Evolutionary conservation across 2,329 filamentous ascomycete genomes (phyloP).

Genomic region (Fusarium haematococcum): DNA sequence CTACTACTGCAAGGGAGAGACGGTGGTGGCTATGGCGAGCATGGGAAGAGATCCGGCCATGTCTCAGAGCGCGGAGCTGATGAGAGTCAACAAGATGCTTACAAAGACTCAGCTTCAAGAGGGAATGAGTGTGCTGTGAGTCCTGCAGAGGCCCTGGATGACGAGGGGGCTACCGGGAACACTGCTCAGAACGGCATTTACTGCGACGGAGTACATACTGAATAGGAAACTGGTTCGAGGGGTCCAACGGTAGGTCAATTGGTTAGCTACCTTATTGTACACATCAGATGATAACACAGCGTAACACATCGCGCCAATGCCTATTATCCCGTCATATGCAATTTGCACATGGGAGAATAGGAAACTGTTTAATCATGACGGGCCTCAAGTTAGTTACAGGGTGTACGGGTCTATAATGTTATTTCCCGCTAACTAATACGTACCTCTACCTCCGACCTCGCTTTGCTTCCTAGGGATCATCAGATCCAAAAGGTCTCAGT

Average conservation of each 20-base stretch:
- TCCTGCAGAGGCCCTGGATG: background rate
- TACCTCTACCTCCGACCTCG: too few species aligned
- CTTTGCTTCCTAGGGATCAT: too few species aligned
- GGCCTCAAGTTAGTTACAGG: background rate
- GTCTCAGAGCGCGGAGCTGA: conserved; percentile 84
- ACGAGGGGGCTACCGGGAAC: background rate
- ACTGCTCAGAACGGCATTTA: conserved; percentile 8
- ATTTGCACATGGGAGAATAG: conserved; percentile 1
- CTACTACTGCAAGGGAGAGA: conserved; percentile 89
- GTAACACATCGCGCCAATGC: too few species aligned
- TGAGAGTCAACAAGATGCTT: conserved; percentile 86
- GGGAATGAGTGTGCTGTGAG: conserved; percentile 65
- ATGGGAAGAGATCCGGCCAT: conserved; percentile 93
- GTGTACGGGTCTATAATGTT: too few species aligned
- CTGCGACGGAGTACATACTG: conserved; percentile 22
- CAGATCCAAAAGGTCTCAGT: too few species aligned
- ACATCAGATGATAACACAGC: too few species aligned
- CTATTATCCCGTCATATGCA: too few species aligned
- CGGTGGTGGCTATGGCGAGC: conserved; percentile 87
- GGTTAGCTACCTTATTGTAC: too few species aligned
- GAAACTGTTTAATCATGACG: conserved; percentile 13
- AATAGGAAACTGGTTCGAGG: conserved; percentile 18
- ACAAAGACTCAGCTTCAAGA: conserved; percentile 79
- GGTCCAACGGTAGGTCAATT: too few species aligned
- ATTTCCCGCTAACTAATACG: too few species aligned